phyloP scores from a whole-genome alignment of 257 asterid genomes.

The Petrea volubilis region DNA sequence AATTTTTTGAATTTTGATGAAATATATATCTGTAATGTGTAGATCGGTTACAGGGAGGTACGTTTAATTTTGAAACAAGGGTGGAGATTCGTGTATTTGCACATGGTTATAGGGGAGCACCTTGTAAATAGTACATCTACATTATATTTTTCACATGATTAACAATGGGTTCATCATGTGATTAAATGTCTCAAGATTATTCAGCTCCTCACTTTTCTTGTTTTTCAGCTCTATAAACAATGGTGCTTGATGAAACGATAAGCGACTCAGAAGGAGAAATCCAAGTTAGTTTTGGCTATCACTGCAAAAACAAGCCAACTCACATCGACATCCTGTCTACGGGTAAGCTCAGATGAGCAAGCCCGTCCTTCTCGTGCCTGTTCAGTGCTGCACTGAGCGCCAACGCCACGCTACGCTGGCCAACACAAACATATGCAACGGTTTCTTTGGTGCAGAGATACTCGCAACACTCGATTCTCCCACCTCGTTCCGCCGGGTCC shows the following conservation, averaged over 20 bases:
- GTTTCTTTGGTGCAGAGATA: constrained; percentile 60
- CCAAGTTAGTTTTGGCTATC: constrained; percentile 67
- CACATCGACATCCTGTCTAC: constrained; percentile 42
- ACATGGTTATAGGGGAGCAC: too few species aligned
- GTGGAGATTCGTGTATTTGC: too few species aligned
- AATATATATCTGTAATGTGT: too few species aligned
- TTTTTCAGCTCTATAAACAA: not conserved
- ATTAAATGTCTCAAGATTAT: too few species aligned
- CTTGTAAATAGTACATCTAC: too few species aligned
- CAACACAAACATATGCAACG: constrained; percentile 72
- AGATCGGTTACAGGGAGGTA: too few species aligned
- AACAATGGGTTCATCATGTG: too few species aligned
- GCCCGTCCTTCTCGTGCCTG: constrained; percentile 59
- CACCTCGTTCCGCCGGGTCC: constrained; percentile 58
- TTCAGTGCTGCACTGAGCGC: constrained; percentile 74
- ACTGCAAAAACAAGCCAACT: constrained; percentile 36
- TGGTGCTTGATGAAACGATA: constrained; percentile 36
- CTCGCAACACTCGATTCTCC: constrained; percentile 66
- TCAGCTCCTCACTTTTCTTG: too few species aligned
- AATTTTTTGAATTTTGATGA: too few species aligned
- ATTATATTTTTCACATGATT: too few species aligned
- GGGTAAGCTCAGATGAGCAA: constrained; percentile 38
- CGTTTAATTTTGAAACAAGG: too few species aligned
- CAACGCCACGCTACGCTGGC: constrained; percentile 64
- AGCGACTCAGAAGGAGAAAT: constrained; percentile 45